A percentile compares a stretch with the other conserved stretches of the same genome.
phyloP scores from a whole-genome alignment of 176 grass and related monocot genomes.

The Phragmites australis region DNA sequence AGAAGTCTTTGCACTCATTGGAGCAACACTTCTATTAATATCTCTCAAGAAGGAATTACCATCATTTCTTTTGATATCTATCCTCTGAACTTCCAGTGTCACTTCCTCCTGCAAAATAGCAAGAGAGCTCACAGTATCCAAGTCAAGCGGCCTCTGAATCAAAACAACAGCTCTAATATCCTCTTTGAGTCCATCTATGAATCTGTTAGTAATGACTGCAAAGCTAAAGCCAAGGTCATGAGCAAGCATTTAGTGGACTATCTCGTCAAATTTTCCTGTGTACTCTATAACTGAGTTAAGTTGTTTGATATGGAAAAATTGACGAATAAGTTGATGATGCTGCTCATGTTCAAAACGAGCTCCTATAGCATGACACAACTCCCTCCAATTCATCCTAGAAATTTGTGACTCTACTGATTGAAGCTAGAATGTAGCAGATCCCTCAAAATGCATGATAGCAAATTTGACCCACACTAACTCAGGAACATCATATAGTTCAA shows the following conservation, averaged over 20 bases:
- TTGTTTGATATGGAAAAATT: not conserved
- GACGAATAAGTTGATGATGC: not conserved
- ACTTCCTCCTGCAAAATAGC: not conserved
- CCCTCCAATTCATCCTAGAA: no score
- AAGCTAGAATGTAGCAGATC: no score
- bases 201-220: not conserved
- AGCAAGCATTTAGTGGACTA: not conserved
- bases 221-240: not conserved
- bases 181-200: not conserved
- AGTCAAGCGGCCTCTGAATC: not conserved
- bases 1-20: no score
- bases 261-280: not conserved
- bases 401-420: no score
- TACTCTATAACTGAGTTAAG: fast-evolving
- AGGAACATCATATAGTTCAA: no score
- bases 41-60: no score
- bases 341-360: not conserved
- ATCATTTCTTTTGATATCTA: not conserved
- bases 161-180: not conserved
- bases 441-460: no score
- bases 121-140: not conserved
- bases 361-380: no score
- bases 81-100: no score
- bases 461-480: no score
- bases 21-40: no score